phyloP scores from a whole-genome alignment of 768 basidiomycete species.

The Phaffia tasmanica region DNA sequence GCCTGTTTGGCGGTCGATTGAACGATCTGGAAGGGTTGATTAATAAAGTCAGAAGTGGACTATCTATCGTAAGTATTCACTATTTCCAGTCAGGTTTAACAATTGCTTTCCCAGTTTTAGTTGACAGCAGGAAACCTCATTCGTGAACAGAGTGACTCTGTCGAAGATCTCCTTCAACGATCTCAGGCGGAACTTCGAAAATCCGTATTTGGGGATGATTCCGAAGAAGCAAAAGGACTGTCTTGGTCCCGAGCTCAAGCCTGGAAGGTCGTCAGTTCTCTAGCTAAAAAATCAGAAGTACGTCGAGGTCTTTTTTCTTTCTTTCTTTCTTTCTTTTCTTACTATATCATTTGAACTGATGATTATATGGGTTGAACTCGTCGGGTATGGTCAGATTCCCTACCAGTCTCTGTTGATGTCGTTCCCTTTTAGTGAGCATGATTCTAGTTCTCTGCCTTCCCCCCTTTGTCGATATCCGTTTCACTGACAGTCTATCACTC shows the following conservation, averaged over 20 bases:
- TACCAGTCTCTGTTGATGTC: constrained; percentile 16
- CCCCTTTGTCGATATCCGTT: constrained; percentile 11
- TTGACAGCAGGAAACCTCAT: neutral
- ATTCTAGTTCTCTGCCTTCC: too few relatives aligned
- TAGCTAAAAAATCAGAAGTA: constrained; percentile 52
- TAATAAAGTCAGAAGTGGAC: constrained; percentile 65
- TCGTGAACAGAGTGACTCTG: constrained; percentile 46
- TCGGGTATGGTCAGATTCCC: constrained; percentile 10
- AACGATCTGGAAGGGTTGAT: constrained; percentile 54
- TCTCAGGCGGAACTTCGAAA: constrained; percentile 76
- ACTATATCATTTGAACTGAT: neutral
- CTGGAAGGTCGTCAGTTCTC: constrained; percentile 65
- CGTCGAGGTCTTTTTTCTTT: constrained; percentile 19
- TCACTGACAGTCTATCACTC: too few relatives aligned
- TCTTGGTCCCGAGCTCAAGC: constrained; percentile 80
- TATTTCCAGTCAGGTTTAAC: too few relatives aligned
- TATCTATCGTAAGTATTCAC: constrained; percentile 40
- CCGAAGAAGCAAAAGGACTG: constrained; percentile 69
- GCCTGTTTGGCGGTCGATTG: constrained; percentile 76
- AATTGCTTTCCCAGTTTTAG: neutral
- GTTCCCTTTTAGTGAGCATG: constrained; percentile 18
- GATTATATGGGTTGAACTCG: neutral
- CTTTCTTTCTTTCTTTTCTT: neutral
- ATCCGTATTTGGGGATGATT: constrained; percentile 84
- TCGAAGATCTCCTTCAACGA: constrained; percentile 75